Conservation (phyloP, 805 yeast species). For the Candida ovalis region DNA sequence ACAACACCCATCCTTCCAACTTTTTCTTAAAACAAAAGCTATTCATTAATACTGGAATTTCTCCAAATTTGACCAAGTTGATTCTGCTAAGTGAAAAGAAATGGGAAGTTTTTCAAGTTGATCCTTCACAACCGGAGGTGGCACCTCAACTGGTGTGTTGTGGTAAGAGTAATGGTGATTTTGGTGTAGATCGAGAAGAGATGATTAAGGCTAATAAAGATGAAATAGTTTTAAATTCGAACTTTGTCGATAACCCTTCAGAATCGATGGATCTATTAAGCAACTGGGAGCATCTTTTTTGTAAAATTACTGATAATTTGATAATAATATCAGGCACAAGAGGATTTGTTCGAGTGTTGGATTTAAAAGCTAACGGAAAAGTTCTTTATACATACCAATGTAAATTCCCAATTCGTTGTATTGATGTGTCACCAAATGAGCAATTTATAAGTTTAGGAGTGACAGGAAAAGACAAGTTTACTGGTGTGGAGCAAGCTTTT, state of each 20-base stretch:
- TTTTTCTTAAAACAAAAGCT: slow-evolving; percentile 45
- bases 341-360: slow-evolving; percentile 67
- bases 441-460: slow-evolving; percentile 73
- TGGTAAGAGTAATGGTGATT: slow-evolving; percentile 68
- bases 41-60: slow-evolving; percentile 53
- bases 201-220: slow-evolving; percentile 25
- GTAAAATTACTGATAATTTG: slow-evolving; percentile 54
- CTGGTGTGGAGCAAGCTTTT: slow-evolving; percentile 72
- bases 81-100: slow-evolving; percentile 62
- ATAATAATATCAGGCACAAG: slow-evolving; percentile 68
- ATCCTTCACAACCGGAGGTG: slow-evolving; percentile 36
- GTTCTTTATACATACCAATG: slow-evolving; percentile 67
- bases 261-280: slow-evolving; percentile 35
- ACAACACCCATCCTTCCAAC: slow-evolving; percentile 46
- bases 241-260: slow-evolving; percentile 20
- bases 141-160: slow-evolving; percentile 60
- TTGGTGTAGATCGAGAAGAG: slow-evolving; percentile 47
- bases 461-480: slow-evolving; percentile 69
- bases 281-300: slow-evolving; percentile 58
- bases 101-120: slow-evolving; percentile 70
- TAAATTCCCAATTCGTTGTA: slow-evolving; percentile 73
- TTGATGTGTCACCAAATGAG: slow-evolving; percentile 65
- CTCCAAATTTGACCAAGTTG: slow-evolving; percentile 62
- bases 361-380: slow-evolving; percentile 52
- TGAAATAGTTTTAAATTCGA: slow-evolving; percentile 26